Conservation (phyloP, 495 filamentous ascomycete species). For the Usnea hakonensis region DNA sequence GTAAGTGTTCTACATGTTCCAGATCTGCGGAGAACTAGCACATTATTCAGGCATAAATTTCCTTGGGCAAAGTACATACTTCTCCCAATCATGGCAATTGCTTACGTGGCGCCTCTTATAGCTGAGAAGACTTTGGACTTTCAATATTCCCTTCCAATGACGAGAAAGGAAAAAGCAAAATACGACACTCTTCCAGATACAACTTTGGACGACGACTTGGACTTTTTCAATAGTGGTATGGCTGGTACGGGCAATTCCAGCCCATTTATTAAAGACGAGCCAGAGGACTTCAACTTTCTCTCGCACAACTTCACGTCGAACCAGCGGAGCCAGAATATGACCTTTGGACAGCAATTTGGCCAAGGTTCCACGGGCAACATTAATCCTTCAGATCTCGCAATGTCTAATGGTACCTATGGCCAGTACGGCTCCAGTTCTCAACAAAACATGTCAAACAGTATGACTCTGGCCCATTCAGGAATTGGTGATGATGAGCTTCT, state of each 20-base stretch:
- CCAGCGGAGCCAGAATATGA: conserved; percentile 54
- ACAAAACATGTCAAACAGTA: conserved; percentile 45
- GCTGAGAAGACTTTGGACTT: conserved; percentile 21
- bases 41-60: background rate
- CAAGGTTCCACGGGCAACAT: conserved; percentile 56
- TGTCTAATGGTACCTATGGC: conserved; percentile 46
- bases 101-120: conserved; percentile 13
- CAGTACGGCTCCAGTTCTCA: conserved; percentile 42
- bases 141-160: conserved; percentile 24
- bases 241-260: conserved; percentile 41
- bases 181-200: conserved; percentile 29
- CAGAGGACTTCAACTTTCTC: conserved; percentile 55
- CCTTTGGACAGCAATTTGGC: conserved; percentile 52
- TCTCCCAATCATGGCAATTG: background rate
- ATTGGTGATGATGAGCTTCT: conserved; percentile 49
- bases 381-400: conserved; percentile 79
- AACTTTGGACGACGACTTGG: conserved; percentile 33
- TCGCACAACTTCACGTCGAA: conserved; percentile 46
- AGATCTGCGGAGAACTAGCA: background rate
- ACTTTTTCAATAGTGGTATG: conserved; percentile 36
- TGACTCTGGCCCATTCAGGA: conserved; percentile 47
- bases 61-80: background rate
- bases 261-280: conserved; percentile 73
- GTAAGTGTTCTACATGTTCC: conserved; percentile 17
- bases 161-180: conserved; percentile 29